These are phyloP conservation scores for Fraxinus sp. DNA, from an alignment of 305 asterid genomes.

Conservation along the genomic window DNA sequence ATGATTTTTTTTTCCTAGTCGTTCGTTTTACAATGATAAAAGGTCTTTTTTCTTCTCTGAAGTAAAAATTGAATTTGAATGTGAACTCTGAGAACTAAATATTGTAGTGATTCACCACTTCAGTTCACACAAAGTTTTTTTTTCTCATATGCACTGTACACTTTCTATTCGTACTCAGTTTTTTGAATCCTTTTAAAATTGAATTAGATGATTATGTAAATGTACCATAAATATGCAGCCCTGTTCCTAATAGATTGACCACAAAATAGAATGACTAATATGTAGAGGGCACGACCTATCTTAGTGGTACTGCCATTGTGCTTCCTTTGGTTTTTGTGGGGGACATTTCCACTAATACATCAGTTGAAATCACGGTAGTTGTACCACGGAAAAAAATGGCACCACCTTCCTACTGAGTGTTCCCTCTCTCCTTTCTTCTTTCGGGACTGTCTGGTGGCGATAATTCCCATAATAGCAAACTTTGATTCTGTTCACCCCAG, in stretches of 20 bases:
- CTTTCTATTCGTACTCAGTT: not conserved
- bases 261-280: constrained; percentile 1
- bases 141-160: not conserved
- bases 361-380: not conserved
- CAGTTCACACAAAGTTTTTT: not conserved
- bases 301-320: not conserved
- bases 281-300: not conserved
- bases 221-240: constrained; percentile 11
- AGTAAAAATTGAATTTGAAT: not conserved
- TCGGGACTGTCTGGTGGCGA: not conserved
- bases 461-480: not conserved
- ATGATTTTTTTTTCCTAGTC: not conserved
- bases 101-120: not conserved
- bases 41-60: not conserved
- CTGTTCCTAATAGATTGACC: constrained; percentile 1
- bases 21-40: not conserved
- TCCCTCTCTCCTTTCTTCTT: not conserved
- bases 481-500: not conserved
- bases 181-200: constrained; percentile 3
- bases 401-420: not conserved
- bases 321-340: not conserved
- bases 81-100: not conserved
- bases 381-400: not conserved
- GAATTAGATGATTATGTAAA: constrained; percentile 5
- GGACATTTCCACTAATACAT: not conserved